These are phyloP conservation scores for Calonectria montana DNA, from an alignment of 2,329 filamentous ascomycete genomes.

Conservation along the genomic window DNA sequence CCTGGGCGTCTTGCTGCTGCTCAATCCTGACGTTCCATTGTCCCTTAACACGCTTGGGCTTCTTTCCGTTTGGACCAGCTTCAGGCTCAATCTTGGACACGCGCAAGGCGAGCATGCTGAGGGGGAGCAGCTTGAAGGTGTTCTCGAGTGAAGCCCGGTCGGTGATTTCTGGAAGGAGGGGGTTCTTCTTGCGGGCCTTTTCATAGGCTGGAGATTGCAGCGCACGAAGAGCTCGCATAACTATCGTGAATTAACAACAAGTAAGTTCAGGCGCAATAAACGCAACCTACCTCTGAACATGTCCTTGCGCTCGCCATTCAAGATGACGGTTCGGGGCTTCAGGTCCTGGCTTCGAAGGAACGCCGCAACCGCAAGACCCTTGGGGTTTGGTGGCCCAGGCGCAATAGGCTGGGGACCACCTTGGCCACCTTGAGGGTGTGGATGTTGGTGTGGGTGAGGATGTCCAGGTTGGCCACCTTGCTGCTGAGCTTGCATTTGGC, in stretches of 20 bases:
- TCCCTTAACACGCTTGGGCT: slow-evolving; percentile 91
- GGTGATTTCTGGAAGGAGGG: slow-evolving; percentile 86
- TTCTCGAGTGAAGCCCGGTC: slow-evolving; percentile 92
- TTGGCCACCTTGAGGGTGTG: slow-evolving; percentile 48
- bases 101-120: slow-evolving; percentile 92
- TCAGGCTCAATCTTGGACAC: slow-evolving; percentile 81
- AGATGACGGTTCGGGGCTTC: slow-evolving; percentile 90
- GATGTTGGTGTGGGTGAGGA: slow-evolving; percentile 49
- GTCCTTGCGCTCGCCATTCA: slow-evolving; percentile 96
- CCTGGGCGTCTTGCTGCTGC: slow-evolving; percentile 89
- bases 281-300: slow-evolving; percentile 85
- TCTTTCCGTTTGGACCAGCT: slow-evolving; percentile 72
- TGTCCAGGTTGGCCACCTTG: slow-evolving; percentile 49
- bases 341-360: slow-evolving; percentile 87
- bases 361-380: slow-evolving; percentile 88
- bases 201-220: slow-evolving; percentile 90
- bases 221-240: slow-evolving; percentile 94
- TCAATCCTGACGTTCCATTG: slow-evolving; percentile 96
- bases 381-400: slow-evolving; percentile 86
- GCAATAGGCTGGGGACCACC: slow-evolving; percentile 74
- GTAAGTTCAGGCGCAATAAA: background rate
- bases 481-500: slow-evolving; percentile 55
- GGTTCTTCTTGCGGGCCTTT: slow-evolving; percentile 90
- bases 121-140: slow-evolving; percentile 91
- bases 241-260: slow-evolving; percentile 57